Conservation (phyloP, 306 rosid genomes). For the Trifolium repens region DNA sequence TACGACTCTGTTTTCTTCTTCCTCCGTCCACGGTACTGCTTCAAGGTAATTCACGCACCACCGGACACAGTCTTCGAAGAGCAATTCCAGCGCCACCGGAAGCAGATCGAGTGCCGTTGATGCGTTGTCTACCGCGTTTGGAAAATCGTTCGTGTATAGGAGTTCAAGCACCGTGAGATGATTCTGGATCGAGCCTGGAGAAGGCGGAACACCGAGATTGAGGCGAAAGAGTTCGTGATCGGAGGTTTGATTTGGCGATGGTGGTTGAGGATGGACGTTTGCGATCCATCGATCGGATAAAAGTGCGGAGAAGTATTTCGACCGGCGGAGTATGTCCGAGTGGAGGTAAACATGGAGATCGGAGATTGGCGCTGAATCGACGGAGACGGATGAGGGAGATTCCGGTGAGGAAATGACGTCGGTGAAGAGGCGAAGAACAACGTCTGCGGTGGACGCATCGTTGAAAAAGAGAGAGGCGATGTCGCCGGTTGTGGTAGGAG, state of each 20-base stretch:
- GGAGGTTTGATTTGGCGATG: constrained; percentile 10
- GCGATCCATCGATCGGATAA: constrained; percentile 85
- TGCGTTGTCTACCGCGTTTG: constrained; percentile 49
- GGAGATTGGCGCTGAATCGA: constrained; percentile 39
- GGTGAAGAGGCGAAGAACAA: constrained; percentile 66
- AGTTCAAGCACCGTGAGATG: constrained; percentile 67
- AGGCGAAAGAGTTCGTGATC: constrained; percentile 40
- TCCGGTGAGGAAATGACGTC: constrained; percentile 51
- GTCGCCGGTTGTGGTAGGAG: background rate
- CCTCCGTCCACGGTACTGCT: constrained; percentile 95
- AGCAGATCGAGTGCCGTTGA: constrained; percentile 78
- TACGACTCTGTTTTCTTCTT: constrained; percentile 72
- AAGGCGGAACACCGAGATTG: constrained; percentile 56
- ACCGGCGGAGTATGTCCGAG: constrained; percentile 68
- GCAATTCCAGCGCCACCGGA: constrained; percentile 76
- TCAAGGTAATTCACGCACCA: constrained; percentile 76
- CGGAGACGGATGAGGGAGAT: constrained; percentile 42
- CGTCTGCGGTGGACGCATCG: constrained; percentile 73
- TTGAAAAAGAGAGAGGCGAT: constrained; percentile 42
- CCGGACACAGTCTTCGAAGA: constrained; percentile 83
- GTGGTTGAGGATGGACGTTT: constrained; percentile 11
- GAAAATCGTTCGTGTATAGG: constrained; percentile 66
- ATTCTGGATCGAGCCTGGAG: constrained; percentile 53
- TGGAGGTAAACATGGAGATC: constrained; percentile 73
- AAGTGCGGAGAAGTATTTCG: constrained; percentile 77